phyloP scores from a whole-genome alignment of 2,329 filamentous ascomycete species.

The Bipolaris bicolor region DNA sequence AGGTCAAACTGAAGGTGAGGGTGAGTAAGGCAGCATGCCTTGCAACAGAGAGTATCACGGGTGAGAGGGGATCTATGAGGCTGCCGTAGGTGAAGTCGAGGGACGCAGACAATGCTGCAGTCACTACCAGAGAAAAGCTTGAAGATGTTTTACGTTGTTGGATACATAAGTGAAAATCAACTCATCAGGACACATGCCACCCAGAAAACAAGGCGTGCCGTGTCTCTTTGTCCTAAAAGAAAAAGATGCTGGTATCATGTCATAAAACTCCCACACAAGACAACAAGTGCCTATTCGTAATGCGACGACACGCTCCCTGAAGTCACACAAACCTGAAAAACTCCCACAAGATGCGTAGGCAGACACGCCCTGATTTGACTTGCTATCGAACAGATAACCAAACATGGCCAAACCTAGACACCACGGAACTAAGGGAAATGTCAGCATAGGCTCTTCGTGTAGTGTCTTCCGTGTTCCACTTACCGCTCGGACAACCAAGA shows the following conservation, averaged over 20 bases:
- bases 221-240: not conserved
- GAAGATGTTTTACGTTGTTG: not conserved
- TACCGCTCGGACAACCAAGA: conserved; percentile 68
- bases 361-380: not conserved
- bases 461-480: conserved; percentile 17
- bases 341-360: conserved; percentile 1
- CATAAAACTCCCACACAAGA: conserved; percentile 14
- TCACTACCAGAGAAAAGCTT: not conserved
- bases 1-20: conserved; percentile 12
- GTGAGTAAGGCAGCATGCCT: not conserved
- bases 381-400: not conserved
- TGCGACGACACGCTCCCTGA: conserved; percentile 11
- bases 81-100: not conserved
- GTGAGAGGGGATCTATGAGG: not conserved
- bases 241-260: conserved; percentile 28
- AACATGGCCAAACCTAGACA: conserved; percentile 42
- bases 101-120: not conserved
- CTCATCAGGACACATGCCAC: conserved; percentile 9
- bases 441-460: conserved; percentile 32
- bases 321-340: conserved; percentile 8
- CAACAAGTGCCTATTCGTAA: conserved; percentile 2
- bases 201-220: not conserved
- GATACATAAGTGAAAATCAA: conserved; percentile 10
- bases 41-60: not conserved
- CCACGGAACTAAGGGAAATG: conserved; percentile 55